A percentile compares a stretch with the other conserved stretches of the same genome.
phyloP scores from a whole-genome alignment of 148 eudicot species.

The Arbutus unedo region DNA sequence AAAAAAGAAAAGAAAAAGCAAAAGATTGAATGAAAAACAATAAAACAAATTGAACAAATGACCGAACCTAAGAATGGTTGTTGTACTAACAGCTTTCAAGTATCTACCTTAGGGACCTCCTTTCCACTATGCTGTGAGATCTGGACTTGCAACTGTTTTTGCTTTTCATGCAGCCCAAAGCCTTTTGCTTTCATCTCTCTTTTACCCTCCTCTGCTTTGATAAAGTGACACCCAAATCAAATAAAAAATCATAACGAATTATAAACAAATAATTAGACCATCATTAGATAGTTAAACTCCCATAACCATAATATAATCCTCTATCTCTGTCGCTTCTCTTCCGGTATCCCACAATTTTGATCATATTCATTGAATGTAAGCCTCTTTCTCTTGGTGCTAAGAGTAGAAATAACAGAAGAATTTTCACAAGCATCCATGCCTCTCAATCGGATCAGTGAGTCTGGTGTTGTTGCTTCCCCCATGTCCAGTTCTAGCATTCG shows the following conservation, averaged over 20 bases:
- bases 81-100: slow-evolving; percentile 6
- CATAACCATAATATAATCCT: not conserved
- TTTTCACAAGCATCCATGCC: slow-evolving; percentile 14
- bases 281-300: not conserved
- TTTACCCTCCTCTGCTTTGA: slow-evolving; percentile 15
- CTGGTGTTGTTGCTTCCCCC: not conserved
- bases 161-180: slow-evolving; percentile 11
- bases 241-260: slow-evolving; percentile 2
- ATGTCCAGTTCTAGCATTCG: slow-evolving; percentile 29
- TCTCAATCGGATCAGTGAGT: slow-evolving; percentile 10
- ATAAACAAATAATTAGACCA: not conserved
- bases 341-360: slow-evolving; percentile 12
- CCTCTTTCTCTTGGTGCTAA: slow-evolving; percentile 27
- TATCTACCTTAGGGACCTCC: not conserved
- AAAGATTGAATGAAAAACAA: slow-evolving; percentile 11
- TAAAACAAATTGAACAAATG: slow-evolving; percentile 15
- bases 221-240: slow-evolving; percentile 13
- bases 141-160: not conserved
- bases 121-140: not conserved
- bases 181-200: slow-evolving; percentile 1
- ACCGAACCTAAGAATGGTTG: slow-evolving; percentile 16
- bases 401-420: slow-evolving; percentile 17
- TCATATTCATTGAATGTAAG: slow-evolving; percentile 14
- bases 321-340: slow-evolving; percentile 18
- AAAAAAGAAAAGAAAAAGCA: slow-evolving; percentile 4